Base-by-base conservation (phyloP, 73 alveolate genomes). In the Paramecium primaurelia region DNA sequence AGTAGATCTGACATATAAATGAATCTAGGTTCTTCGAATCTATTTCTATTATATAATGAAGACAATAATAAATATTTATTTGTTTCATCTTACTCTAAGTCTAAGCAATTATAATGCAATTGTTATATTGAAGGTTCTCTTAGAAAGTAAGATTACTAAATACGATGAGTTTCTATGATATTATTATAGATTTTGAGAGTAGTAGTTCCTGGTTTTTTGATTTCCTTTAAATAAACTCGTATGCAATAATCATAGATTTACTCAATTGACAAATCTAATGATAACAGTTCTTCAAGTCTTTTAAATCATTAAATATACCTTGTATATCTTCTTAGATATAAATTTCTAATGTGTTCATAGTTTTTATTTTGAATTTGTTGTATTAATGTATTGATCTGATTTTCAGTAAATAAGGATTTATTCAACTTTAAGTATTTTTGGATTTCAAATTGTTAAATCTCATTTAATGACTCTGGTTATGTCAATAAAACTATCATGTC, bases 401-500 rank as follows among this genome's bases (percentile, higher is more conserved):
- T 12, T n/a, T 80, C 87, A 20, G 40, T 9, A 73, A 73, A 80
- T 47, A 44, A 12, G 0, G 32, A 11, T 49, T 47, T 80, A 80
- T 80, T 45, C n/a, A 22, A 32, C 30, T 40, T 80, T 3, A 80
- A 26, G 36, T 20, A 20, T 49, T 47, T 80, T 12, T 42, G 32
- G 9, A 80, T 80, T 80, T 80, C 71, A 40, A 25, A 28, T 80
- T 32, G 49, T 47, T 80, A 34, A 14, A 28, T 26, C 32, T 80
- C 91, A 32, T 8, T 32, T 20, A 80, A 45, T 45, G 51, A 6
- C 38, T 80, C 91, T 42, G 71, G 71, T 26, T 20, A 25, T 2
- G 47, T 45, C 8, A 80, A 25, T 42, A 80, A 44, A 16, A 80
- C 36, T 25, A 80, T 80, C 91, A 80, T 80, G 45, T 80, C 91